Base-by-base conservation (phyloP, 352 stramenopile genomes). In the Phytophthora sp. region DNA sequence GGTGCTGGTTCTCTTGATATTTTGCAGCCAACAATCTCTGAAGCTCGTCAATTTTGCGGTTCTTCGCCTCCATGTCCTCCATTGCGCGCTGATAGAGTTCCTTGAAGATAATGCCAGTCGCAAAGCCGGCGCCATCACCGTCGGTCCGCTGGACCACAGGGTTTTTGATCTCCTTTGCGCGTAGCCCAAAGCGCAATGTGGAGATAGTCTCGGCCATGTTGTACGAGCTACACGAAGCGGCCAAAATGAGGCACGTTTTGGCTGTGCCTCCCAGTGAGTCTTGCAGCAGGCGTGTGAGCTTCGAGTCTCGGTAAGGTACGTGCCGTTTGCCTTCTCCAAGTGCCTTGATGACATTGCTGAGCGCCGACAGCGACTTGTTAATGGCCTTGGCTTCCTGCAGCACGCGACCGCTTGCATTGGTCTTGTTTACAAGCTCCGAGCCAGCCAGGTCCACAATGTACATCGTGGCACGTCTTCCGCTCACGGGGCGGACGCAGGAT, bases 221-320 rank as follows among this genome's bases (percentile, higher is more conserved):
- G 64, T 88, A 92, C 24, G 81, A 89, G 56, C 79, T 89, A 45
- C 80, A 89, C 4, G 84, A 92, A 7, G 98, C 79, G 5, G 97
- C 98, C 1, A 97, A 91, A 57, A 99, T 98, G 52, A 99, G 88
- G 50, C 93, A 97, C 15, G 96, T 98, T 69, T 98, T 98, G 46
- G 92, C 96, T 27, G 82, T 82, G 4, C 95, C 95, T 20, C 95
- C 93, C 0, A 98, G 76, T 21, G 84, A 95, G 62, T 98, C 94
- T 68, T 95, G 84, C 5, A 96, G 54, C 15, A 96, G 56, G n/a
- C 82, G 66, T 15, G 88, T 96, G 43, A 96, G 82, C 64, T 95
- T 96, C 2, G 82, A 93, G 54, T 96, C 86, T 3, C 87, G 73
- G 44, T 96, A 94, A 30, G 80, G 77, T 21, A 90, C 74, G 61